A percentile compares a stretch with the other conserved stretches of the same genome.
phyloP scores from a whole-genome alignment of 306 rosid genomes.

The Nissolia schottii region DNA sequence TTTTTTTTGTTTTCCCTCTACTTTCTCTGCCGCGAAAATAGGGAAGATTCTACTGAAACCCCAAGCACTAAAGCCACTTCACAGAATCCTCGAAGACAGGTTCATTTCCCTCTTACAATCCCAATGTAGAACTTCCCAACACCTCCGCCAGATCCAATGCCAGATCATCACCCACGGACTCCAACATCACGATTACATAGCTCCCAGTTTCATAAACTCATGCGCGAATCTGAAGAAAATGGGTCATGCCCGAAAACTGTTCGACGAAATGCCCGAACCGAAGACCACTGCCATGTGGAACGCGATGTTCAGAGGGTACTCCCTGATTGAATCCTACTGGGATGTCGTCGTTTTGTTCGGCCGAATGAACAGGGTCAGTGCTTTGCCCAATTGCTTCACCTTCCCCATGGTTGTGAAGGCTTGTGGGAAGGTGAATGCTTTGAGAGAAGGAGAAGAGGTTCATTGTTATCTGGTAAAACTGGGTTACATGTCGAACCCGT shows the following conservation, averaged over 20 bases:
- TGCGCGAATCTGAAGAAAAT: conserved; percentile 34
- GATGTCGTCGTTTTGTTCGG: conserved; percentile 46
- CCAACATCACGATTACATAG: conserved; percentile 35
- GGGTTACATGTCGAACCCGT: conserved; percentile 51
- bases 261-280: conserved; percentile 51
- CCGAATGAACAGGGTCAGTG: conserved; percentile 36
- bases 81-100: conserved; percentile 45
- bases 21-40: conserved; percentile 9
- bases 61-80: conserved; percentile 30
- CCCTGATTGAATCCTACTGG: conserved; percentile 21
- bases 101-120: conserved; percentile 59
- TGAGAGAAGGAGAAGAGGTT: conserved; percentile 56
- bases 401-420: conserved; percentile 62
- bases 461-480: conserved; percentile 49
- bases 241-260: conserved; percentile 49
- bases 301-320: conserved; percentile 52
- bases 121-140: conserved; percentile 48
- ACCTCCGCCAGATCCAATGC: conserved; percentile 50
- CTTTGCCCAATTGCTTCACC: conserved; percentile 55
- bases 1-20: too few relatives aligned
- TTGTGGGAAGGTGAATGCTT: conserved; percentile 40
- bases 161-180: conserved; percentile 54
- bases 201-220: conserved; percentile 40
- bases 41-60: conserved; percentile 29
- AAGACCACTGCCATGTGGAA: conserved; percentile 61